Percentiles rank a stretch among this genome's conserved stretches.
These are phyloP conservation scores for Knufia fluminis DNA, from an alignment of 2,329 filamentous ascomycete genomes.

Conservation along the genomic window DNA sequence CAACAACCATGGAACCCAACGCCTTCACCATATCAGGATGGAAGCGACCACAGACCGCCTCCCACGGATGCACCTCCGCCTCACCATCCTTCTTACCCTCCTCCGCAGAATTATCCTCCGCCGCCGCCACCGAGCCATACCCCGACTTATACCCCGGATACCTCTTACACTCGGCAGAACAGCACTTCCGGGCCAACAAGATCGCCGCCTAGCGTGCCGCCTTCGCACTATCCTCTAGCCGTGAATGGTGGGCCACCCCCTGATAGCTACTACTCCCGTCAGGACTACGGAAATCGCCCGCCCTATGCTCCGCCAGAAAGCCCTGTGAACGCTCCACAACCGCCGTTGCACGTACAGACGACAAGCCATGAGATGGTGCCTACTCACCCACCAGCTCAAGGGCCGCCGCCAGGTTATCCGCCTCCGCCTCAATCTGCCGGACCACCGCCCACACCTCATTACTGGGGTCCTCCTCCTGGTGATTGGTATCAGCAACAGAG, in stretches of 20 bases:
- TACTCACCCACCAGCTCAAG: slow-evolving; percentile 13
- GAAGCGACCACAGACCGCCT: slow-evolving; percentile 18
- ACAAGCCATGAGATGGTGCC: slow-evolving; percentile 23
- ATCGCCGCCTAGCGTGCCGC: slow-evolving; percentile 20
- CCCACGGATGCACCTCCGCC: slow-evolving; percentile 16
- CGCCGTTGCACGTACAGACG: slow-evolving; percentile 17
- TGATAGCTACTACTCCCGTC: slow-evolving; percentile 15
- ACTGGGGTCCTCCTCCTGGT: slow-evolving; percentile 10
- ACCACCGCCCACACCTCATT: slow-evolving; percentile 15
- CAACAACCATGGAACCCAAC: slow-evolving; percentile 19
- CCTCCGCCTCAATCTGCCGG: slow-evolving; percentile 16
- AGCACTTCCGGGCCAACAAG: slow-evolving; percentile 20
- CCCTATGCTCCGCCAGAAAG: slow-evolving; percentile 18
- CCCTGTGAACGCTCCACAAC: slow-evolving; percentile 20
- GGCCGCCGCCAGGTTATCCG: slow-evolving; percentile 16
- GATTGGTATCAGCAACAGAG: slow-evolving; percentile 9
- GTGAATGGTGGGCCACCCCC: slow-evolving; percentile 15
- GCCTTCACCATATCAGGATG: slow-evolving; percentile 21
- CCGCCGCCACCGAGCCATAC: slow-evolving; percentile 16
- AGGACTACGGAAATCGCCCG: slow-evolving; percentile 20
- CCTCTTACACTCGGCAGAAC: slow-evolving; percentile 21
- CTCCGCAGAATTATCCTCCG: slow-evolving; percentile 12
- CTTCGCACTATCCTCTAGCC: slow-evolving; percentile 18
- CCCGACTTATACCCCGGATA: slow-evolving; percentile 16
- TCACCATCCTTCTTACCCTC: slow-evolving; percentile 16